Percentiles rank a stretch among this genome's conserved stretches.
phyloP scores from a whole-genome alignment of 257 asterid species.

The Solanum piurae region DNA sequence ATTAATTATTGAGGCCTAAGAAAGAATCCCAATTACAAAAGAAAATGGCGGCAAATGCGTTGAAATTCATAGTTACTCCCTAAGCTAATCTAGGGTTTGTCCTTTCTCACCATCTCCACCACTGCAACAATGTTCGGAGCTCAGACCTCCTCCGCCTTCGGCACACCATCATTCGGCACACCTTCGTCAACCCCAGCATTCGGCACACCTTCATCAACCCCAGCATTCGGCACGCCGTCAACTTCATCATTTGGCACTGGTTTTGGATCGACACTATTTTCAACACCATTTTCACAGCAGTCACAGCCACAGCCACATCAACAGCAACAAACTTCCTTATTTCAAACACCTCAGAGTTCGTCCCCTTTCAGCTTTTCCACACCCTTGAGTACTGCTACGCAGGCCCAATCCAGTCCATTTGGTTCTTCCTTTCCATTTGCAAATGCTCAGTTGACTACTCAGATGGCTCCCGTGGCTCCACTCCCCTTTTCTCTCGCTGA shows the following conservation, averaged over 20 bases:
- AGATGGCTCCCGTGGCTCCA: constrained; percentile 99
- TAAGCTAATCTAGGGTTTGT: neutral
- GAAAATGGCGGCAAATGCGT: neutral
- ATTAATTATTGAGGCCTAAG: neutral
- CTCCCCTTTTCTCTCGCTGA: constrained; percentile 87
- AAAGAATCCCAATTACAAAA: neutral
- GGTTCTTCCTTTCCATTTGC: constrained; percentile 31
- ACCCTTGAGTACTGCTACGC: constrained; percentile 39
- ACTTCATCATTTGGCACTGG: constrained; percentile 58
- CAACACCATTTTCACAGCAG: constrained; percentile 67
- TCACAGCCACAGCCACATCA: constrained; percentile 32
- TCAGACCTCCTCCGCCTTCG: constrained; percentile 32
- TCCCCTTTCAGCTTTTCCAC: constrained; percentile 45
- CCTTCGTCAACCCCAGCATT: constrained; percentile 19
- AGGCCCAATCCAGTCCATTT: constrained; percentile 40
- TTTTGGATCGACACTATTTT: constrained; percentile 56
- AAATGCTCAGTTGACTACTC: constrained; percentile 82
- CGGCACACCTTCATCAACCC: constrained; percentile 23
- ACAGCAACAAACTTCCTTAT: constrained; percentile 34
- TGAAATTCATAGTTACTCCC: neutral
- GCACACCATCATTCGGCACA: constrained; percentile 18
- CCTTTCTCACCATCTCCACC: neutral
- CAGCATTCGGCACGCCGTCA: constrained; percentile 47
- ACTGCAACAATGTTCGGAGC: constrained; percentile 43
- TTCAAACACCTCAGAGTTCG: constrained; percentile 53